Conservation (phyloP, 257 asterid species). For the Nicotiana undulata region DNA sequence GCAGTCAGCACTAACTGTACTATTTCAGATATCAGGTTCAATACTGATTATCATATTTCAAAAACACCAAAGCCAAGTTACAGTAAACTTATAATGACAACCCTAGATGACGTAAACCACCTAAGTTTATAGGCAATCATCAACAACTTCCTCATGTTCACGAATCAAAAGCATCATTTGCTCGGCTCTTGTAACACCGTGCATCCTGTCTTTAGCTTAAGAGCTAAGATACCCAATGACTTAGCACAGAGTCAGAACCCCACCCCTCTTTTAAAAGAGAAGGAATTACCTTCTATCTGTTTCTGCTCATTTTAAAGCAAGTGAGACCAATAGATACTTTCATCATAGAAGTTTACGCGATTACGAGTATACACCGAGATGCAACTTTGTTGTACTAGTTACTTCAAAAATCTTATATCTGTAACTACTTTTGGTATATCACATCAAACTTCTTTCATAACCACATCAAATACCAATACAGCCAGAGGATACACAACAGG, state of each 20-base stretch:
- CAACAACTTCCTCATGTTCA: not conserved
- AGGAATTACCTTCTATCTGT: not conserved
- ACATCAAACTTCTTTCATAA: not conserved
- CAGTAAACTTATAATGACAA: too few species aligned
- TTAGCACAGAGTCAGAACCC: not conserved
- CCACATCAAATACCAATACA: not conserved
- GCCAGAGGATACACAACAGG: not conserved
- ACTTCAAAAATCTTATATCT: not conserved
- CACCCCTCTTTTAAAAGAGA: not conserved
- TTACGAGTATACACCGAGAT: not conserved
- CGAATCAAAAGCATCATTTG: not conserved
- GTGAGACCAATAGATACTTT: not conserved
- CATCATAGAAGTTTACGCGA: not conserved
- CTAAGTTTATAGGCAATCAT: not conserved
- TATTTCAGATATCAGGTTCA: not conserved
- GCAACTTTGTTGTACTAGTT: not conserved
- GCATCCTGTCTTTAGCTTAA: not conserved
- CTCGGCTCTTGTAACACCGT: not conserved
- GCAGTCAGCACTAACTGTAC: not conserved
- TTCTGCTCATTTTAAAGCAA: not conserved
- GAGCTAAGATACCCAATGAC: not conserved
- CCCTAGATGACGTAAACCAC: not conserved
- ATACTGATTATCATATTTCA: not conserved
- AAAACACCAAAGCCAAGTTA: too few species aligned
- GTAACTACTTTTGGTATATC: not conserved